Evolutionary conservation across 306 rosid genomes (phyloP), one percentile per base, ranked within the genome.

Genomic region (Aeschynomene evenia): DNA sequence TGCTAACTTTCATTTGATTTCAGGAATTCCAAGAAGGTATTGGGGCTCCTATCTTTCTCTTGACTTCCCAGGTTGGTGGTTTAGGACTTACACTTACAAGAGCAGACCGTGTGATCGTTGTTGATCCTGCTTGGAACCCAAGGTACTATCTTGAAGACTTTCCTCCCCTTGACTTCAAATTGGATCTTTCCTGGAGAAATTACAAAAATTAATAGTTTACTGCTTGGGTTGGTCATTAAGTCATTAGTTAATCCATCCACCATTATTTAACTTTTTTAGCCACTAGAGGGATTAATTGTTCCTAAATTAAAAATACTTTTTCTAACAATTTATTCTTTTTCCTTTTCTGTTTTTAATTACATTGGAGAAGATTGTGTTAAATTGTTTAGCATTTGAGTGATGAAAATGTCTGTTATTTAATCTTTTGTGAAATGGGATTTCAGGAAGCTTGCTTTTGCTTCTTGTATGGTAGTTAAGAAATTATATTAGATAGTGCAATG

Each of bases 61-160:
- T 90, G 88, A 94, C 97, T 60, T 90, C 98, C 81, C 98, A 90
- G 82, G 98, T 94, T 75, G 98, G 97, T 71, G 98, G 98, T 78
- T 81, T 94, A 73, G 98, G 98, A 78, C 87, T 90, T 21, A 94
- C 97, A 6, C 98, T 94, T 63, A 90, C 98, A 53, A 85, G 83
- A 83, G 98, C 98, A 71, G 97, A 90, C 77, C 96, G 98, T 69
- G 98, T 94, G 64, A 94, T 94, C 79, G 97, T 94, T 33, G 98
- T 87, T 63, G 97, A 94, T 82, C 98, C 98, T 79, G 97, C 98
- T 75, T 94, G 98, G 97, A 94, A 94, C 79, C 98, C 98, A 10
- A 94, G 98, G 98, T 94, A 37, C 36, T 50, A 55, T 67, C 56
- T 63, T 68, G 70, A 28, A 70, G 26, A 28, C 19, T 65, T n/a